Conservation (phyloP, 306 rosid genomes). For the Gillenia trifoliata region DNA sequence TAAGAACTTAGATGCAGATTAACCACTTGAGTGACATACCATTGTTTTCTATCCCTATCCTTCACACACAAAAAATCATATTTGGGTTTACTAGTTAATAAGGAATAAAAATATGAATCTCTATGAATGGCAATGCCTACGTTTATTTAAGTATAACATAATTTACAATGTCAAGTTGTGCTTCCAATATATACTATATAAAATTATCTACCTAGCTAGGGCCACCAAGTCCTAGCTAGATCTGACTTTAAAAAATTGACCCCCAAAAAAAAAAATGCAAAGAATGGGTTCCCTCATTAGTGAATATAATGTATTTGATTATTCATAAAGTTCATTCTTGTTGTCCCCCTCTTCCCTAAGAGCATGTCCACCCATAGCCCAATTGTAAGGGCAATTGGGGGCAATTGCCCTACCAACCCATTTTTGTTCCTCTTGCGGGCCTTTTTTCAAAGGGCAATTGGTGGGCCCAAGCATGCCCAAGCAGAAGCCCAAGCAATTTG, state of each 20-base stretch:
- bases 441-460: no score
- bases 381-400: no score
- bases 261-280: conserved; percentile 5
- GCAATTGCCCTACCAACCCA: no score
- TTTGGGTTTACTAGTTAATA: not conserved
- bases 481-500: no score
- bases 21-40: not conserved
- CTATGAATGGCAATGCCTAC: no score
- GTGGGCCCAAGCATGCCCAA: no score
- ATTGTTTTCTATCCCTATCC: not conserved
- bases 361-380: no score
- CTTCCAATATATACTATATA: not conserved
- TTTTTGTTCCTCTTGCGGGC: no score
- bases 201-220: not conserved
- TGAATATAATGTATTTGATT: not conserved
- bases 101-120: no score
- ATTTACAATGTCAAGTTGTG: no score
- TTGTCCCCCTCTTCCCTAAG: conserved; percentile 14
- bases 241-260: conserved; percentile 24
- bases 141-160: no score
- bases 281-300: conserved; percentile 1
- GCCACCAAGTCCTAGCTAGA: not conserved
- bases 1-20: not conserved
- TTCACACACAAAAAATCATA: no score
- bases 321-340: conserved; percentile 11